Evolutionary conservation across 2,329 filamentous ascomycete species (phyloP).

Genomic region (Arthrinium puccinioides): DNA sequence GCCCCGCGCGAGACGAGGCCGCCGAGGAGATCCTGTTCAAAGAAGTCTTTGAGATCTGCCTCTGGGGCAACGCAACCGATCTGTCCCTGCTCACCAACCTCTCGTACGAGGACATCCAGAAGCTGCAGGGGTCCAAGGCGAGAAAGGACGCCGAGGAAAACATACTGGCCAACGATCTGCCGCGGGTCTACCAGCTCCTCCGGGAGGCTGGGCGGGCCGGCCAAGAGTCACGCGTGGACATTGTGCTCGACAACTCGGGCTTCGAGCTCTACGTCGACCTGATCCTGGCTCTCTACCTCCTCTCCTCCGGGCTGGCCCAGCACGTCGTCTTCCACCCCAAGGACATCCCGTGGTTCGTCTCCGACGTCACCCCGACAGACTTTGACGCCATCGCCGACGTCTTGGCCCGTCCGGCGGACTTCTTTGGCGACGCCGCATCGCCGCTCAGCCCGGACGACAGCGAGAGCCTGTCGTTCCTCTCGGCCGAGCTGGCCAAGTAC

Average conservation of each 20-base stretch:
- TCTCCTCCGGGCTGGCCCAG: slow-evolving; percentile 78
- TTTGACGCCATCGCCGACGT: slow-evolving; percentile 74
- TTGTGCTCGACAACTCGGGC: slow-evolving; percentile 93
- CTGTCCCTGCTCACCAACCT: slow-evolving; percentile 83
- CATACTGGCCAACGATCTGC: slow-evolving; percentile 82
- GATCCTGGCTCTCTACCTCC: slow-evolving; percentile 81
- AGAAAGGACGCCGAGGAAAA: slow-evolving; percentile 84
- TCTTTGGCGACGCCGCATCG: slow-evolving; percentile 65
- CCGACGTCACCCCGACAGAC: slow-evolving; percentile 82
- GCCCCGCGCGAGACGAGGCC: slow-evolving; percentile 44
- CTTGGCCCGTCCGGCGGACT: slow-evolving; percentile 64
- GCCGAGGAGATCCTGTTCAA: slow-evolving; percentile 74
- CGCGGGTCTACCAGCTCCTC: slow-evolving; percentile 61
- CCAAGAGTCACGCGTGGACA: slow-evolving; percentile 75
- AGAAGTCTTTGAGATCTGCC: slow-evolving; percentile 93
- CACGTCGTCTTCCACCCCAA: slow-evolving; percentile 87
- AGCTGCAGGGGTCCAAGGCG: slow-evolving; percentile 82
- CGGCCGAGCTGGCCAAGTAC: slow-evolving; percentile 70
- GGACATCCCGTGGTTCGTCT: slow-evolving; percentile 96
- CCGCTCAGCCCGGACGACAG: slow-evolving; percentile 62
- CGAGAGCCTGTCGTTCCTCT: slow-evolving; percentile 65
- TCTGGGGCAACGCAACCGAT: slow-evolving; percentile 97
- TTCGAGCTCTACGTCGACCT: slow-evolving; percentile 97
- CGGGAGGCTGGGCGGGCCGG: slow-evolving; percentile 55
- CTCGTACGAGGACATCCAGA: slow-evolving; percentile 93